Evolutionary conservation across 805 yeast species (phyloP).

Genomic region (Hanseniaspora mollemarum): DNA sequence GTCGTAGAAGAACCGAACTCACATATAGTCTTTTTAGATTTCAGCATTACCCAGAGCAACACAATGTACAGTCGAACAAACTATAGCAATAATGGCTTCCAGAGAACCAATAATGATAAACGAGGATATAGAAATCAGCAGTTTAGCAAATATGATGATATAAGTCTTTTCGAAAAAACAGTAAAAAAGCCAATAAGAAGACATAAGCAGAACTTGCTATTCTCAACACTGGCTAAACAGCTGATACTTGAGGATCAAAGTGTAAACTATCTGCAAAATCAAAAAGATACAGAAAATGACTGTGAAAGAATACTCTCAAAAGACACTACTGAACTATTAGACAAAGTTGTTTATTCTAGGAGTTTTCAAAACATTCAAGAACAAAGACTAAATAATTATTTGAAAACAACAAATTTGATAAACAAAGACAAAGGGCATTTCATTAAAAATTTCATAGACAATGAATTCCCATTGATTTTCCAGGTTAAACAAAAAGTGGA

Average conservation of each 20-base stretch:
- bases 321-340: neutral
- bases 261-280: neutral
- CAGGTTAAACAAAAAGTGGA: neutral
- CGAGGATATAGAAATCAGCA: constrained; percentile 22
- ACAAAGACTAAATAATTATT: neutral
- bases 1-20: too few species aligned
- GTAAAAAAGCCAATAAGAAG: constrained; percentile 4
- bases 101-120: neutral
- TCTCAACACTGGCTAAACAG: constrained; percentile 11
- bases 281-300: neutral
- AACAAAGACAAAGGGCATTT: neutral
- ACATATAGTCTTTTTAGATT: too few species aligned
- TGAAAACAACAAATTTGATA: neutral
- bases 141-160: neutral
- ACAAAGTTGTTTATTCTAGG: neutral
- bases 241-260: neutral
- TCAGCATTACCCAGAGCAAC: too few species aligned
- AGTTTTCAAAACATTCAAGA: neutral
- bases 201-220: constrained; percentile 14
- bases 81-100: neutral
- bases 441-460: neutral
- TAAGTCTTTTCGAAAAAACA: neutral
- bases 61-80: neutral
- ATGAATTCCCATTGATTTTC: neutral
- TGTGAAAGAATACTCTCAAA: neutral